Evolutionary conservation across 352 stramenopile genomes (phyloP).

Genomic region (Phytophthora agathidicida): DNA sequence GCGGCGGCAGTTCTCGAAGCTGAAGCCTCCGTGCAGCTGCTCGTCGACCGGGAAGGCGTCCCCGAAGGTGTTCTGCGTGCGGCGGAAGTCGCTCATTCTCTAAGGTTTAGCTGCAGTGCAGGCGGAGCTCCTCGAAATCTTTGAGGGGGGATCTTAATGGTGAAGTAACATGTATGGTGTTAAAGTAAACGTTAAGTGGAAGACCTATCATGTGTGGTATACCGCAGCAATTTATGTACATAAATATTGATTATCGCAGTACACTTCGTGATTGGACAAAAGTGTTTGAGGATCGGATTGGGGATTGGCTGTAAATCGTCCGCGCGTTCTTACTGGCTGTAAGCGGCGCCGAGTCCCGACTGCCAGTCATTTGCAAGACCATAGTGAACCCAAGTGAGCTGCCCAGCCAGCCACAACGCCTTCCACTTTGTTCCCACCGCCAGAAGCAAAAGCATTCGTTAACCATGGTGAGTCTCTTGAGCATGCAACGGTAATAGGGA

Average conservation of each 20-base stretch:
- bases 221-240: neutral
- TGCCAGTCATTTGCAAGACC: conserved; percentile 78
- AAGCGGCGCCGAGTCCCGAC: conserved; percentile 50
- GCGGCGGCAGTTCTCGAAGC: conserved; percentile 93
- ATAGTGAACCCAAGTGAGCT: conserved; percentile 72
- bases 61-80: conserved; percentile 81
- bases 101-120: too few species aligned
- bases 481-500: conserved; percentile 2
- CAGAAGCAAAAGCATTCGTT: conserved; percentile 88
- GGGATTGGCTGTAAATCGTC: conserved; percentile 40
- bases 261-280: conserved; percentile 33
- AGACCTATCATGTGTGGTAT: conserved; percentile 2
- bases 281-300: neutral
- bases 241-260: neutral
- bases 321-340: conserved; percentile 44
- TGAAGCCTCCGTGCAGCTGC: conserved; percentile 82
- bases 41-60: conserved; percentile 68
- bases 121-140: conserved; percentile 22
- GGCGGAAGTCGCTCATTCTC: conserved; percentile 82
- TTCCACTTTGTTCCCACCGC: conserved; percentile 79
- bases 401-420: conserved; percentile 29
- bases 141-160: conserved; percentile 37
- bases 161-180: neutral
- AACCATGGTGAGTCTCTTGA: conserved; percentile 70
- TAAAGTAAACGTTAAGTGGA: neutral